Evolutionary conservation across 108 stramenopile genomes (phyloP), one percentile per base, ranked within the genome.

Genomic region (Fragilaria crotonensis): DNA sequence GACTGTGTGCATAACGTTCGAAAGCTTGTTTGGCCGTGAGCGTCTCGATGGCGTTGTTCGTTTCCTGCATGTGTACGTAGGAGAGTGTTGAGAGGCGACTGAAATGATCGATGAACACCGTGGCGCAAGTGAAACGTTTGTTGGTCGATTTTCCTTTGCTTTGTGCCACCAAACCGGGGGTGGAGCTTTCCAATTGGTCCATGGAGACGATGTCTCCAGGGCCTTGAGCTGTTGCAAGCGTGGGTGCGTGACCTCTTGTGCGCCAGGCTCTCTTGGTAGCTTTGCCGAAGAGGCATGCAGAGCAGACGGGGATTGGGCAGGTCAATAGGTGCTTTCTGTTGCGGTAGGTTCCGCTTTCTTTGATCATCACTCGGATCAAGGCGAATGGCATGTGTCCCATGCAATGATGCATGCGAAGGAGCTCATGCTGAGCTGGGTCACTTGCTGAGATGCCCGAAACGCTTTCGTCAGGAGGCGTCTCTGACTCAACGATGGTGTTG

Each of bases 81-180:
- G 33, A 1, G 3, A 70, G 45, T n/a, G n/a, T n/a, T n/a, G n/a
- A n/a, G 7, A 41, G 36, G 0, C 46, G 11, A 27, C 47, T 54
- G 54, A 18, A 59, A 33, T 77, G 69, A 47, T 81, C 80, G 17
- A 77, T 68, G 59, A 74, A 77, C 21, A 80, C 60, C 11, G 79
- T 80, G 5, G 59, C 54, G 21, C 30, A 57, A 3, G 17, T 28
- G 33, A 72, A 77, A 30, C 71, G 49, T 20, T 46, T 28, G 14
- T 45, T 59, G 0, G 74, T 76, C 4, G 68, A 23, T 25, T 49
- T 44, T 23, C 73, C 78, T 33, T 63, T 49, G 44, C 71, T 57
- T 30, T 82, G 77, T 22, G 68, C 73, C 29, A 82, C 61, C 2
- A 76, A 54, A 0, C 77, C 77, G 11, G 74, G 81, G 28, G 67